These are phyloP conservation scores for Saxophila tyrrhenica DNA, from an alignment of 495 filamentous ascomycete species.

Conservation along the genomic window DNA sequence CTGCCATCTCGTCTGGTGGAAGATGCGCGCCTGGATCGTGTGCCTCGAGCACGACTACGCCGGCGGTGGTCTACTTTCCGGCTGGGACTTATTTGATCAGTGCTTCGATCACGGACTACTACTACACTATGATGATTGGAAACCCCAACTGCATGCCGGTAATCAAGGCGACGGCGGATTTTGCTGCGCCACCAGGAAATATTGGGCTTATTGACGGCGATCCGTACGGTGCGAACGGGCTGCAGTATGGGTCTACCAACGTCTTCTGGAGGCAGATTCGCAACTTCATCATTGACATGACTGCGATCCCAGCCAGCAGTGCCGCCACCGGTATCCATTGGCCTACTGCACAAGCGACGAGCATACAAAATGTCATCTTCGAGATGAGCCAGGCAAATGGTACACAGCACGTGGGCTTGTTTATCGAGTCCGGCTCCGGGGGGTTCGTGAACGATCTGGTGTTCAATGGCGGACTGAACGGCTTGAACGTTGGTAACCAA, in stretches of 20 bases:
- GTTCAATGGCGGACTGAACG: conserved; percentile 63
- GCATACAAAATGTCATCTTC: conserved; percentile 68
- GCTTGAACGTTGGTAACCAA: conserved; percentile 59
- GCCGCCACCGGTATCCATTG: conserved; percentile 62
- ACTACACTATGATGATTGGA: conserved; percentile 31
- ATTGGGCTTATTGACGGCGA: conserved; percentile 50
- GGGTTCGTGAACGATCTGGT: conserved; percentile 53
- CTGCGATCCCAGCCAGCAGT: conserved; percentile 41
- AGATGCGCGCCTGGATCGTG: conserved; percentile 26
- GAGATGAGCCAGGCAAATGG: conserved; percentile 52
- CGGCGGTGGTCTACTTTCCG: conserved; percentile 48
- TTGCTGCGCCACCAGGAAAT: conserved; percentile 34
- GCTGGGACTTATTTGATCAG: conserved; percentile 37
- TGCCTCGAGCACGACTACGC: conserved; percentile 35
- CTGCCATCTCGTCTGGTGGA: conserved; percentile 25
- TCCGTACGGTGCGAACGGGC: conserved; percentile 20
- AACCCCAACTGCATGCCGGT: conserved; percentile 53
- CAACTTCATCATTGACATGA: conserved; percentile 68
- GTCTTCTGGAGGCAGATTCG: conserved; percentile 69
- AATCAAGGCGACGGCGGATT: conserved; percentile 53
- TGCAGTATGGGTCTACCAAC: conserved; percentile 44
- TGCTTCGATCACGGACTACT: conserved; percentile 28
- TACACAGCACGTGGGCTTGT: conserved; percentile 79
- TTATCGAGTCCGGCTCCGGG: conserved; percentile 65
- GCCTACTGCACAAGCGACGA: conserved; percentile 60